Percentiles rank a stretch among this genome's conserved stretches.
Evolutionary conservation across 805 yeast species (phyloP).

Genomic region (Hanseniaspora jakobsenii): DNA sequence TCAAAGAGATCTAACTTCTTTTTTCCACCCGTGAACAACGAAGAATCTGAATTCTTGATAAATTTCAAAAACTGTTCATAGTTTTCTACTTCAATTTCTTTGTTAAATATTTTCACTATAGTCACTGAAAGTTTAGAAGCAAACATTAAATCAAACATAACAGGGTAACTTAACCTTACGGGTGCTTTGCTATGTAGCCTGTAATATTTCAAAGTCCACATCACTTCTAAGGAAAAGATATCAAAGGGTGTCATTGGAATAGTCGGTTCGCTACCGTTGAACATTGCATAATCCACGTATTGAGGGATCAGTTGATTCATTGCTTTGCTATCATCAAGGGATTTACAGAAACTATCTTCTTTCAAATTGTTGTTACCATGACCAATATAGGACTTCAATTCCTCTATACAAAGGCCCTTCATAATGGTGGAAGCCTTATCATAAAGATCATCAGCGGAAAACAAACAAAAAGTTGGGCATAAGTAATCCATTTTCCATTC

Average conservation of each 20-base stretch:
- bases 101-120: too few relatives aligned
- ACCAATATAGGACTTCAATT: background rate
- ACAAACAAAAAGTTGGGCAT: background rate
- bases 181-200: background rate
- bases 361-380: background rate
- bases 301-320: background rate
- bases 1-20: too few relatives aligned
- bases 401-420: background rate
- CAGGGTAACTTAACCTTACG: slow-evolving; percentile 2
- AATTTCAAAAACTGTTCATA: too few relatives aligned
- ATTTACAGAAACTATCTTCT: background rate
- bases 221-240: background rate
- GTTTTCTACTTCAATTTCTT: too few relatives aligned
- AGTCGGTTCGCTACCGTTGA: background rate
- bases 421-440: slow-evolving; percentile 7
- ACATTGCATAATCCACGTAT: background rate
- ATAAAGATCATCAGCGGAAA: background rate
- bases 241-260: background rate
- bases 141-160: background rate
- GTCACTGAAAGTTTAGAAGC: background rate
- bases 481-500: slow-evolving; percentile 3
- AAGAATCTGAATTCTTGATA: too few relatives aligned
- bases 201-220: slow-evolving; percentile 2
- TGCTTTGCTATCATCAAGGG: background rate
- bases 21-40: too few relatives aligned